Conservation (phyloP, 2,329 filamentous ascomycete species). For the Talaromyces sp. region DNA sequence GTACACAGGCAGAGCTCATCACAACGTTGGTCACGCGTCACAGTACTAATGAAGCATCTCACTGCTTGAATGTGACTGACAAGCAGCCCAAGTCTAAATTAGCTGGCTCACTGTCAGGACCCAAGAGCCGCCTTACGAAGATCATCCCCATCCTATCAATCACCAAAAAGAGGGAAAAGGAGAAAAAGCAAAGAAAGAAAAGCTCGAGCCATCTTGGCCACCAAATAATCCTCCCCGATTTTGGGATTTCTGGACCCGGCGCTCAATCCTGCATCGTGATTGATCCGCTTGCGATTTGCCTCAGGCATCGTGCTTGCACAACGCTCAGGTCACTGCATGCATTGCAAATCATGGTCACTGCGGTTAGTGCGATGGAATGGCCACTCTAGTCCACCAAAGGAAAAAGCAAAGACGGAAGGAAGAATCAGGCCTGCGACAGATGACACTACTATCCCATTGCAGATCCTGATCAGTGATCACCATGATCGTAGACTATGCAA, state of each 20-base stretch:
- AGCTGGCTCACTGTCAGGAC: background rate
- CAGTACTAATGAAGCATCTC: background rate
- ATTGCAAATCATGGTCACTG: slow-evolving; percentile 7
- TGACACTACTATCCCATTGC: background rate
- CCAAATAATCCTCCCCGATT: background rate
- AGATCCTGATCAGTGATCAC: slow-evolving; percentile 1
- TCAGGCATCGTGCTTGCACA: background rate
- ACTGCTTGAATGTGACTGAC: background rate
- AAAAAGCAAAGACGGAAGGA: background rate
- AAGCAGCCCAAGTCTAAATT: background rate
- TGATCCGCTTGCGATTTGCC: background rate
- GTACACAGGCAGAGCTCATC: background rate
- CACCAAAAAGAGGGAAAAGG: background rate
- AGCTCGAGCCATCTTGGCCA: slow-evolving; percentile 4
- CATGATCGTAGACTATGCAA: background rate
- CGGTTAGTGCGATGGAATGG: background rate
- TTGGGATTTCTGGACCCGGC: slow-evolving; percentile 5
- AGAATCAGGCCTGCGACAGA: background rate
- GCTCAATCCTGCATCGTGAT: slow-evolving; percentile 4
- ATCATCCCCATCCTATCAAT: background rate
- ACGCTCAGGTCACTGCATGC: slow-evolving; percentile 9
- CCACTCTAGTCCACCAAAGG: background rate
- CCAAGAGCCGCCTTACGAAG: slow-evolving; percentile 2
- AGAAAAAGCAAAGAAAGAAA: slow-evolving; percentile 1
- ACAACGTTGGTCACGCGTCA: background rate